Evolutionary conservation across 1,139 yeast species (phyloP).

Genomic region (Candida sanyaensis): DNA sequence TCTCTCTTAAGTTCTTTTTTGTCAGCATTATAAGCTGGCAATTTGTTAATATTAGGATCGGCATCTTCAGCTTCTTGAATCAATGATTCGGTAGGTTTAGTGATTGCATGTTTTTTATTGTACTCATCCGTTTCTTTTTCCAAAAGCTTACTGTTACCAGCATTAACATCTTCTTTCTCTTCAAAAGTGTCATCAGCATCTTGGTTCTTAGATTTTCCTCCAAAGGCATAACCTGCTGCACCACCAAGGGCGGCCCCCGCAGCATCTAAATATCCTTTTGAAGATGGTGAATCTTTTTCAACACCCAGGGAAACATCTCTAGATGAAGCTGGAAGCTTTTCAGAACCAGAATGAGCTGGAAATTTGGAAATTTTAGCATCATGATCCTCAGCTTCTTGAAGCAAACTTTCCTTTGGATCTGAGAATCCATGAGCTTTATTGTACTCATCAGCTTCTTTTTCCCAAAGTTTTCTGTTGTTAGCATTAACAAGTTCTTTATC

Average conservation of each 20-base stretch:
- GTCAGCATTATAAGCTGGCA: constrained; percentile 18
- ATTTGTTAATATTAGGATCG: constrained; percentile 22
- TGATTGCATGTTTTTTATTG: constrained; percentile 30
- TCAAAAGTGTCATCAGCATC: constrained; percentile 12
- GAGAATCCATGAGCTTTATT: constrained; percentile 30
- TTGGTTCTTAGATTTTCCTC: constrained; percentile 7
- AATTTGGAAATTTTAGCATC: constrained; percentile 22
- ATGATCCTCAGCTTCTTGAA: constrained; percentile 29
- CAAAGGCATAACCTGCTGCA: constrained; percentile 14
- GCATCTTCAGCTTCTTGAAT: constrained; percentile 29
- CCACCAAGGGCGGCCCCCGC: no score
- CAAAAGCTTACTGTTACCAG: constrained; percentile 4
- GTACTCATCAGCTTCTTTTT: constrained; percentile 25
- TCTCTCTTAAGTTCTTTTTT: constrained; percentile 7
- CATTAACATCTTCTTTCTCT: constrained; percentile 19
- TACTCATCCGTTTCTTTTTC: constrained; percentile 28
- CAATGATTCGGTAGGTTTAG: constrained; percentile 25
- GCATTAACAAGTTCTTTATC: constrained; percentile 7
- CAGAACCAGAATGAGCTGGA: constrained; percentile 11
- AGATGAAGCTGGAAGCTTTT: constrained; percentile 1
- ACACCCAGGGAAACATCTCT: no score
- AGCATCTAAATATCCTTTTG: constrained; percentile 1
- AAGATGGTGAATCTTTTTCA: neutral
- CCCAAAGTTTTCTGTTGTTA: constrained; percentile 12
- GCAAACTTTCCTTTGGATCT: constrained; percentile 26